phyloP scores from a whole-genome alignment of 2,329 filamentous ascomycete genomes.

The Fusarium dlaminii region DNA sequence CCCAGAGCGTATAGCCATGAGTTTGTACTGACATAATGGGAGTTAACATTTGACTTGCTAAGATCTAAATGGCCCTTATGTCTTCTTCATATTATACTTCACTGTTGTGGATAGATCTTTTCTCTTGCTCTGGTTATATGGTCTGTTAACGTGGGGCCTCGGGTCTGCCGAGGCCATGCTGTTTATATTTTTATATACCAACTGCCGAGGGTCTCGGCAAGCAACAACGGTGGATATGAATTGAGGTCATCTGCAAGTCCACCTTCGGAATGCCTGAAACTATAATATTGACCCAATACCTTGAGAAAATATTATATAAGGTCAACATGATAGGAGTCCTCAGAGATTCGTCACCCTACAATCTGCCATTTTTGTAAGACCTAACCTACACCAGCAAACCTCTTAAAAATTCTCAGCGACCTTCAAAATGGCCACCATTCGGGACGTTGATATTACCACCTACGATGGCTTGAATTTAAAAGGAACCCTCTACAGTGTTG shows the following conservation, averaged over 20 bases:
- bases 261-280: not conserved
- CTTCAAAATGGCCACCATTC: not conserved
- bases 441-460: not conserved
- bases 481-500: not conserved
- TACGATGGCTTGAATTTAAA: not conserved
- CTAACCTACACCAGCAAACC: accelerated
- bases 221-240: accelerated
- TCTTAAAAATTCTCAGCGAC: not conserved
- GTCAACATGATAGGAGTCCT: no score
- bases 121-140: not conserved
- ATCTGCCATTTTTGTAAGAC: accelerated
- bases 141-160: not conserved
- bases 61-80: accelerated
- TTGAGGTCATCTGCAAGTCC: not conserved
- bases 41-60: not conserved
- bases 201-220: not conserved
- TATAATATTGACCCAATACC: accelerated
- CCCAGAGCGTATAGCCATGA: not conserved
- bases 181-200: accelerated
- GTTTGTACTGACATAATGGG: not conserved
- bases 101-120: not conserved
- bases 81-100: not conserved
- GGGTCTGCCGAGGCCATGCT: not conserved
- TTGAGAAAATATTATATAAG: not conserved
- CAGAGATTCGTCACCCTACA: accelerated